These are phyloP conservation scores for Vitis hybrid DNA, from an alignment of 177 flowering plant genomes.

Conservation along the genomic window DNA sequence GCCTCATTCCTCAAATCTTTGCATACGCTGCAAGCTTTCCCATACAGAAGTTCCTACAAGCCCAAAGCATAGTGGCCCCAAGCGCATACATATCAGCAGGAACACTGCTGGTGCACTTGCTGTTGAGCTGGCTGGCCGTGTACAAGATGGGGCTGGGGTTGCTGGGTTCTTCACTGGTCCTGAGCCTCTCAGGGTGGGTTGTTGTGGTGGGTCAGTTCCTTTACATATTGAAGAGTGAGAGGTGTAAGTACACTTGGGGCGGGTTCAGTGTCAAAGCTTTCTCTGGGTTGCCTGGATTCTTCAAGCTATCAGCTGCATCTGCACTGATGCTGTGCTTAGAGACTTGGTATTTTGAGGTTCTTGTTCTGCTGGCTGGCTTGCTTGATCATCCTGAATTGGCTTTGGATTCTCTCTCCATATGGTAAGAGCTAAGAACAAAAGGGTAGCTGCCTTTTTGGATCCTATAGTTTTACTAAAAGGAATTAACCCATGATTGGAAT, in stretches of 20 bases:
- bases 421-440: constrained; percentile 14
- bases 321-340: constrained; percentile 44
- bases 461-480: too few relatives aligned
- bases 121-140: constrained; percentile 67
- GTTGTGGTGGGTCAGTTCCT: constrained; percentile 59
- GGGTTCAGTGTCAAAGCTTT: constrained; percentile 32
- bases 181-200: constrained; percentile 77
- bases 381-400: constrained; percentile 28
- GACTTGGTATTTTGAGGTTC: constrained; percentile 29
- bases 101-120: constrained; percentile 44
- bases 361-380: constrained; percentile 31
- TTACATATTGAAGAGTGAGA: constrained; percentile 41
- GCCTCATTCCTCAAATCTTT: constrained; percentile 75
- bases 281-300: constrained; percentile 23
- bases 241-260: constrained; percentile 27
- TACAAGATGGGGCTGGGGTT: constrained; percentile 60
- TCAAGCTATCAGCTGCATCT: constrained; percentile 38
- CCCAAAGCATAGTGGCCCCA: constrained; percentile 76
- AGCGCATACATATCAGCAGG: constrained; percentile 39
- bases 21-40: constrained; percentile 80
- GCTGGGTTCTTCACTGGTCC: constrained; percentile 66
- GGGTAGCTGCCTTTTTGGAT: background rate
- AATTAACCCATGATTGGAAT: too few relatives aligned
- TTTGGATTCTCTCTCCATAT: constrained; percentile 32
- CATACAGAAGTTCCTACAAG: constrained; percentile 73